Percentiles rank a stretch among this genome's conserved stretches.
These are phyloP conservation scores for Blastobotrys raffinosifermentans DNA, from an alignment of 1,139 yeast species.

Conservation along the genomic window DNA sequence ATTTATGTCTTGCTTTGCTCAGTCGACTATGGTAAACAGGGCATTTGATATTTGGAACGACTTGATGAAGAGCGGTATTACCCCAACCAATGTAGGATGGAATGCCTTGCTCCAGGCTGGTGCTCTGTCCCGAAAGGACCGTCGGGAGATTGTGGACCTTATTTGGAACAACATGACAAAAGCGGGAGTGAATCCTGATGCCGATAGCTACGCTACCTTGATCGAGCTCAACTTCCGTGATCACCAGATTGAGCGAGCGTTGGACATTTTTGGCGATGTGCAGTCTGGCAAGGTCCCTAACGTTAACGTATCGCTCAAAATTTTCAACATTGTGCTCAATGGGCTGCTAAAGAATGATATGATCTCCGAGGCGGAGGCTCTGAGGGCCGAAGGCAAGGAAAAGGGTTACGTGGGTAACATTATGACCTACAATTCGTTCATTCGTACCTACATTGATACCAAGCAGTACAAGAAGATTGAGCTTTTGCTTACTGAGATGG, in stretches of 20 bases:
- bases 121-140: constrained; percentile 27
- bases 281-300: constrained; percentile 17
- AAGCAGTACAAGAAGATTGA: constrained; percentile 34
- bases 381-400: constrained; percentile 30
- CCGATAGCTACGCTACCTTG: constrained; percentile 34
- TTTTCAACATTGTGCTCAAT: constrained; percentile 32
- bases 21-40: constrained; percentile 24
- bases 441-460: constrained; percentile 30
- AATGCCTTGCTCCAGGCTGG: constrained; percentile 42
- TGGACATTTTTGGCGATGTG: constrained; percentile 26
- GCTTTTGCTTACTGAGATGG: constrained; percentile 34
- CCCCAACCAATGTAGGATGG: constrained; percentile 39
- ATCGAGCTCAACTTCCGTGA: constrained; percentile 34
- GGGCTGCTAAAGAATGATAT: constrained; percentile 27
- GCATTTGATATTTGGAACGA: constrained; percentile 40
- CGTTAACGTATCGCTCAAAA: constrained; percentile 23
- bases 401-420: constrained; percentile 33
- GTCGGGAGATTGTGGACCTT: constrained; percentile 33
- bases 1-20: constrained; percentile 35
- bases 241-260: constrained; percentile 30
- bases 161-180: constrained; percentile 36
- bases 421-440: constrained; percentile 38
- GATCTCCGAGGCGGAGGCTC: constrained; percentile 26
- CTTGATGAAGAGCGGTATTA: constrained; percentile 29
- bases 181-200: constrained; percentile 36